Base-by-base conservation (phyloP, 2,329 filamentous ascomycete species). In the Fusarium sp. region DNA sequence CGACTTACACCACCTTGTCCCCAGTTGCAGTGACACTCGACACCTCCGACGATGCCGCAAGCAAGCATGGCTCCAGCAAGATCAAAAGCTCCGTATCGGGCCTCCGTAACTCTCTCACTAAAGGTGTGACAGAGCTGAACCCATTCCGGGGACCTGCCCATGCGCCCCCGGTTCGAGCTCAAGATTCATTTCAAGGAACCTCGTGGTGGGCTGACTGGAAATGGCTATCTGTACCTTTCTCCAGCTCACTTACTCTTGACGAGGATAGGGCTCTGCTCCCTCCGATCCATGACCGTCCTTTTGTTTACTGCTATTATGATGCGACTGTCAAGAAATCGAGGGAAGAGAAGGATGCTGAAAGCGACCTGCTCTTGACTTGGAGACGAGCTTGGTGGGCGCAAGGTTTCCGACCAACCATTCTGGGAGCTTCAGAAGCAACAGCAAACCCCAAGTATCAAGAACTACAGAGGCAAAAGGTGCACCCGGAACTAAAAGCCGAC, bases 301-400 rank as follows among this genome's bases (percentile, higher is more conserved):
- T 89, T 1, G 89, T 98, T 55, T 98, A 97, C 80, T 97, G 94
- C 67, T 98, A 95, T 79, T 97, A 97, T 77, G 93, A 97, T 74
- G 82, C 87, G 13, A 88, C 87, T 6, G 77, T 83, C 19, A 80
- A 85, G 63, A 90, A 90, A 77, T 86, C 91, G 32, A 83, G 86
- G 48, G 86, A 86, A 19, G 85, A 87, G 50, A 87, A 87, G 71
- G 87, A 91, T 62, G 92, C 92, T 6, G 92, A 97, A 76, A 90
- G 90, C 74, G 87, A 90, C 60, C 81, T 98, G 61, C 84, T 98
- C 48, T 82, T 97, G 58, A 91, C 92, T 53, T 98, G 96, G 96
- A 87, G 94, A 62, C 87, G 93, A 45, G 94, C 95, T 4, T 98
- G 95, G 94, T 98, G 93, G 92, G 93, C 94, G 0, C 89, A 96